Conservation (phyloP, 2,329 filamentous ascomycete species). For the Taxawa tesnikishii region DNA sequence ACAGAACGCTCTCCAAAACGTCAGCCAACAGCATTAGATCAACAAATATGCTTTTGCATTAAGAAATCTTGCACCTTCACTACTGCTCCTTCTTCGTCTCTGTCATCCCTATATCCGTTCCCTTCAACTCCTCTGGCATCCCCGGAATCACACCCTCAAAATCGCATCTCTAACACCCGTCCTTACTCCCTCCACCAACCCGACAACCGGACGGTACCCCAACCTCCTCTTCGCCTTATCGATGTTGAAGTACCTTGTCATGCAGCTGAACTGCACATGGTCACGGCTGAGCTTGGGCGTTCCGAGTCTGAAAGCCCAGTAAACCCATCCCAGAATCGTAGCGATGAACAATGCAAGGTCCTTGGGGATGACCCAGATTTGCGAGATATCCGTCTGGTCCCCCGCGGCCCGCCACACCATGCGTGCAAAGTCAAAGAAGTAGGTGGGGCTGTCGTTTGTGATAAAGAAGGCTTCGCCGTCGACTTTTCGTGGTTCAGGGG, state of each 20-base stretch:
- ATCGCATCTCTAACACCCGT: conserved; percentile 31
- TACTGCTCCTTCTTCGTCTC: conserved; percentile 10
- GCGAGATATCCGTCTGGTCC: conserved; percentile 20
- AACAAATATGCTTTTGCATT: too few species aligned
- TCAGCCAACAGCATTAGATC: too few species aligned
- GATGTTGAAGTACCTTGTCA: conserved; percentile 70
- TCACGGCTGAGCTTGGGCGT: conserved; percentile 33
- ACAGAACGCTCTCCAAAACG: too few species aligned
- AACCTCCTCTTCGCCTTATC: conserved; percentile 59
- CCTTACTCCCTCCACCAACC: conserved; percentile 49
- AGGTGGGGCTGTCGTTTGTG: conserved; percentile 37
- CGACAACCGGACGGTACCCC: conserved; percentile 56
- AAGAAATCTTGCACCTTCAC: not conserved
- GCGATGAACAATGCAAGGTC: conserved; percentile 30
- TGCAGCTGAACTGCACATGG: conserved; percentile 52
- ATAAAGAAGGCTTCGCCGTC: conserved; percentile 41
- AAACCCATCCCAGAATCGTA: conserved; percentile 30
- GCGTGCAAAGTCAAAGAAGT: conserved; percentile 39
- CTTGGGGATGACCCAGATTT: conserved; percentile 30
- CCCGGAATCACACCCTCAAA: conserved; percentile 20
- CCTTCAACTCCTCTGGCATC: conserved; percentile 17
- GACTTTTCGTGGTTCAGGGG: conserved; percentile 34
- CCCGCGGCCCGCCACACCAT: conserved; percentile 34
- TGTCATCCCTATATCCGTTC: conserved; percentile 6
- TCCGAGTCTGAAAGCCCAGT: conserved; percentile 28